These are phyloP conservation scores for Ajuga reptans DNA, from an alignment of 305 asterid genomes.

Conservation along the genomic window DNA sequence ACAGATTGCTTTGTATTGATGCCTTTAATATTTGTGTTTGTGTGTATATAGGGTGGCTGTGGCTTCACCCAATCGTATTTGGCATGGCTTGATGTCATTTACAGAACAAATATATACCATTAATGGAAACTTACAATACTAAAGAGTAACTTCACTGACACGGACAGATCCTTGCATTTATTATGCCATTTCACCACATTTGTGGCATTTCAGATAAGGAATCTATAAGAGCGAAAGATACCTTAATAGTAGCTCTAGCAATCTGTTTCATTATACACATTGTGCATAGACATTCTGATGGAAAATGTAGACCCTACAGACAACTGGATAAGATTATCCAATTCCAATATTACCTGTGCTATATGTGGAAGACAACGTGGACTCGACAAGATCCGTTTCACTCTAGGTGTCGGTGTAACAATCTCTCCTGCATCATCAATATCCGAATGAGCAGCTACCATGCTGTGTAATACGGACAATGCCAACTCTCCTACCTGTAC, in stretches of 20 bases:
- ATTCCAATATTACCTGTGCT: conserved; percentile 57
- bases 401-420: conserved; percentile 96
- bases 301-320: neutral
- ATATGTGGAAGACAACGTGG: conserved; percentile 92
- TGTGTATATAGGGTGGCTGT: neutral
- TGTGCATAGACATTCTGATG: conserved; percentile 6
- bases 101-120: neutral
- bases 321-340: conserved; percentile 7
- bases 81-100: neutral
- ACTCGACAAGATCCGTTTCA: conserved; percentile 87
- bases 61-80: neutral
- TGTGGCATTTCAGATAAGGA: neutral
- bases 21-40: neutral
- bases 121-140: neutral
- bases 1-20: neutral
- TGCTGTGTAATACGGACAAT: conserved; percentile 81
- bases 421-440: conserved; percentile 99
- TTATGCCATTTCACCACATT: neutral
- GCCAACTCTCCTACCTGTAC: conserved; percentile 90
- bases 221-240: neutral
- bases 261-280: conserved; percentile 7
- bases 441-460: conserved; percentile 97
- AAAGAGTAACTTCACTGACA: neutral
- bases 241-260: neutral
- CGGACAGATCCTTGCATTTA: neutral